Conservation (phyloP, 306 rosid genomes). For the Oemleria cerasiformis region DNA sequence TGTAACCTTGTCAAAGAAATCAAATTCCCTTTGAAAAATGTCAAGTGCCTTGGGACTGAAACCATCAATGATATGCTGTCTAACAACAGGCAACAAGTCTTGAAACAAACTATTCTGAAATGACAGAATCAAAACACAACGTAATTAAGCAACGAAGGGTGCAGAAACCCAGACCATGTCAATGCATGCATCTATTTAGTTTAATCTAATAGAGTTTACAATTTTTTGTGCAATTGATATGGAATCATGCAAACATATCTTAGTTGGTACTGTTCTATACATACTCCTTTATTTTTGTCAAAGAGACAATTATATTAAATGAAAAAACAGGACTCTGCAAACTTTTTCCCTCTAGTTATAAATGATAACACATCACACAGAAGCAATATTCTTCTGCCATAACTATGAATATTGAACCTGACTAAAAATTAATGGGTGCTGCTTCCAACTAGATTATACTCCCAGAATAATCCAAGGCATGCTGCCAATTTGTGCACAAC, state of each 20-base stretch:
- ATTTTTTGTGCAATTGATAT: not conserved
- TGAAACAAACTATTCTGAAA: slow-evolving; percentile 80
- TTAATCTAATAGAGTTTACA: not conserved
- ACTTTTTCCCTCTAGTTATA: not conserved
- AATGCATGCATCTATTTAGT: not conserved
- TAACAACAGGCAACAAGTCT: slow-evolving; percentile 74
- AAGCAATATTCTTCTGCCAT: slow-evolving; percentile 6
- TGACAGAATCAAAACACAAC: slow-evolving; percentile 26
- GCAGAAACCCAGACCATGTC: not conserved
- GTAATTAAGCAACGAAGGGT: slow-evolving; percentile 9
- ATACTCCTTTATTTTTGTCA: not conserved
- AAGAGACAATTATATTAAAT: no score
- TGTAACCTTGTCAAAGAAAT: slow-evolving; percentile 97
- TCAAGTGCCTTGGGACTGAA: slow-evolving; percentile 75
- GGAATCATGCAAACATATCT: slow-evolving; percentile 20
- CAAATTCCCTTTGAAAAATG: slow-evolving; percentile 79
- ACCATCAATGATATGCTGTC: slow-evolving; percentile 76
- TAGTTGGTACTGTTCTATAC: slow-evolving; percentile 12
- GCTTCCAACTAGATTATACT: not conserved
- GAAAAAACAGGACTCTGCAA: not conserved
- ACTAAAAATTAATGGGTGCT: not conserved
- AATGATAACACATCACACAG: not conserved
- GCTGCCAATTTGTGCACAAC: not conserved
- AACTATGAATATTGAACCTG: not conserved
- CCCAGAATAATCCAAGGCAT: not conserved